These are phyloP conservation scores for Podospora anserina DNA, from an alignment of 495 filamentous ascomycete species.

Conservation along the genomic window DNA sequence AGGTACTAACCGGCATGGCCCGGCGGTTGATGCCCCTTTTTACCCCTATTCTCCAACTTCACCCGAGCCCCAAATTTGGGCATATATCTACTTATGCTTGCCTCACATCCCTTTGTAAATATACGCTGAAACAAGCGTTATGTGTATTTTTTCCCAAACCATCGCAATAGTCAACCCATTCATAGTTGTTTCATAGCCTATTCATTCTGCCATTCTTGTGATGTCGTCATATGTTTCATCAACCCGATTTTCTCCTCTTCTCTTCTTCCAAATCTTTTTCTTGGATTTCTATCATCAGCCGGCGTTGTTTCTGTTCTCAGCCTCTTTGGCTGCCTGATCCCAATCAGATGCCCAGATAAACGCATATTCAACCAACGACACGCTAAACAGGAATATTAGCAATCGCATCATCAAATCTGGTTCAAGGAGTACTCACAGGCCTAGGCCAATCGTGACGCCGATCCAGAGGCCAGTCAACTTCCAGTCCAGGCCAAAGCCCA, in stretches of 20 bases:
- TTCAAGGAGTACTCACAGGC: constrained; percentile 44
- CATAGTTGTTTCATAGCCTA: no score
- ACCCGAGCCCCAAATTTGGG: not conserved
- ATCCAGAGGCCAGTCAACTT: constrained; percentile 75
- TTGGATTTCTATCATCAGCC: constrained; percentile 30
- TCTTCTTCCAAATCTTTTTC: not conserved
- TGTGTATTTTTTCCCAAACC: not conserved
- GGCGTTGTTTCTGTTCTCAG: constrained; percentile 61
- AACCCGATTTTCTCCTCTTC: not conserved
- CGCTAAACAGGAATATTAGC: constrained; percentile 33
- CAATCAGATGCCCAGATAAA: constrained; percentile 68
- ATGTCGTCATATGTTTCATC: not conserved
- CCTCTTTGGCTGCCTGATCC: constrained; percentile 71
- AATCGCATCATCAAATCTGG: not conserved
- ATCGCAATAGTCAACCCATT: not conserved
- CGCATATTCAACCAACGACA: constrained; percentile 61
- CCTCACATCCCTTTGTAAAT: not conserved
- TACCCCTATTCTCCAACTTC: not conserved
- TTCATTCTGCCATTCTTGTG: not conserved
- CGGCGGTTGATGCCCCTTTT: not conserved
- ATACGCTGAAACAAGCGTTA: not conserved
- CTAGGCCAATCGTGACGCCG: constrained; percentile 69
- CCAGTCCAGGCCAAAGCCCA: constrained; percentile 70
- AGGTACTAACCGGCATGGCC: not conserved
- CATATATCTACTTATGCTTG: not conserved